Percentiles rank a stretch among this genome's conserved stretches.
Conservation (phyloP, 2,329 filamentous ascomycete genomes). For the Colletotrichum abscissum region DNA sequence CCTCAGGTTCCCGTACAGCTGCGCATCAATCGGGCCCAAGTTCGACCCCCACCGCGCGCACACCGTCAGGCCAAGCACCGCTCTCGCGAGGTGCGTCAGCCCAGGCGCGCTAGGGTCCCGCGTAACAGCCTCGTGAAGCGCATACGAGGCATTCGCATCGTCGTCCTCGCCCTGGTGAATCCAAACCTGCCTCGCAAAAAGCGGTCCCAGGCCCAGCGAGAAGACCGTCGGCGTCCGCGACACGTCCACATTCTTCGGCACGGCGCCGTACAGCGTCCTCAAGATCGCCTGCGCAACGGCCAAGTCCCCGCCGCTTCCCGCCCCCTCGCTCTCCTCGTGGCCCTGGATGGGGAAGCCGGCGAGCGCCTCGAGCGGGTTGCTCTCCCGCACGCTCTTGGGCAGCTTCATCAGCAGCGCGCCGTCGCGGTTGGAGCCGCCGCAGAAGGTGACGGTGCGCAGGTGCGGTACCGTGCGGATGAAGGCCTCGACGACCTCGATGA, state of each 20-base stretch:
- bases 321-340: background rate
- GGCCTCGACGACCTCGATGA: constrained; percentile 82
- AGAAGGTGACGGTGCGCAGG: constrained; percentile 83
- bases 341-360: constrained; percentile 32
- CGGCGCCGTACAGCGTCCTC: constrained; percentile 50
- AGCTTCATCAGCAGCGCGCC: constrained; percentile 83
- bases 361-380: constrained; percentile 69
- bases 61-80: constrained; percentile 76
- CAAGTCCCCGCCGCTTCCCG: constrained; percentile 40
- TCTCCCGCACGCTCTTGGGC: constrained; percentile 65
- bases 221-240: constrained; percentile 54
- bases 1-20: constrained; percentile 55
- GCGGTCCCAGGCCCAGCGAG: constrained; percentile 51
- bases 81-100: constrained; percentile 77
- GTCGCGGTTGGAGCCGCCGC: constrained; percentile 88
- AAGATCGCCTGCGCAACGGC: constrained; percentile 51
- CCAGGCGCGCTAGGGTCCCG: constrained; percentile 78
- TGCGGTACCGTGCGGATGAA: constrained; percentile 76
- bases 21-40: constrained; percentile 59
- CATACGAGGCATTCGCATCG: constrained; percentile 71
- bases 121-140: constrained; percentile 78
- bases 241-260: constrained; percentile 53
- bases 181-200: constrained; percentile 66
- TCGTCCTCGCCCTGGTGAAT: constrained; percentile 58
- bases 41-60: constrained; percentile 80